A percentile compares a stretch with the other conserved stretches of the same genome.
Conservation (phyloP, 768 basidiomycete genomes). For the Kwoniella heveanensis region DNA sequence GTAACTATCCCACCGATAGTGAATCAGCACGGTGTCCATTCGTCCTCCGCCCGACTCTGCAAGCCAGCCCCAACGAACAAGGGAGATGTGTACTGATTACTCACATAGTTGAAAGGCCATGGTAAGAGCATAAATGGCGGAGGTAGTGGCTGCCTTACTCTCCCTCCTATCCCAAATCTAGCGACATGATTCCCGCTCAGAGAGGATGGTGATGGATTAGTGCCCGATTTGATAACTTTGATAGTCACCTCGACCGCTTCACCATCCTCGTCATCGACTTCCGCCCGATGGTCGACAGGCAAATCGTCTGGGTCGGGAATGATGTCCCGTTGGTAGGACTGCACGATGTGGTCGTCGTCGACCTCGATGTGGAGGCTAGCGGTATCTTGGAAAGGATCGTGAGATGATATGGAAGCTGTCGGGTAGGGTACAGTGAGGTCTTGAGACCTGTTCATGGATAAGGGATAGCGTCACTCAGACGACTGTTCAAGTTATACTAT, state of each 20-base stretch:
- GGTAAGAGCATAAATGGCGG: constrained; percentile 37
- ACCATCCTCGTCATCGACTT: constrained; percentile 16
- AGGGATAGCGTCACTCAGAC: too few species aligned
- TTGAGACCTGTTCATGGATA: constrained; percentile 23
- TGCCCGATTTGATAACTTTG: constrained; percentile 11
- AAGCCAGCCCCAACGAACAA: too few species aligned
- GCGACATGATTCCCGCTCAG: not conserved
- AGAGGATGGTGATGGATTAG: not conserved
- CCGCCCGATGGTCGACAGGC: constrained; percentile 9
- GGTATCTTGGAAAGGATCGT: constrained; percentile 37
- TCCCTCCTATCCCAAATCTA: constrained; percentile 2
- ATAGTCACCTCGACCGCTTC: constrained; percentile 18
- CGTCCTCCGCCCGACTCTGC: not conserved
- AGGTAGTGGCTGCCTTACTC: constrained; percentile 28
- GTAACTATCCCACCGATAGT: not conserved
- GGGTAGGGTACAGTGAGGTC: constrained; percentile 50
- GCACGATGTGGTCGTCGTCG: constrained; percentile 35
- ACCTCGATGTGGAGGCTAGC: constrained; percentile 24
- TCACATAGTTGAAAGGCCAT: constrained; percentile 44
- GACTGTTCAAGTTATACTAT: too few species aligned
- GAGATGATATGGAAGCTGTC: constrained; percentile 40
- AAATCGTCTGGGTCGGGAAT: constrained; percentile 16
- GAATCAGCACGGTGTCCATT: not conserved
- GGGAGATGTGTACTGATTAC: constrained; percentile 1
- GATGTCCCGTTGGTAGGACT: constrained; percentile 17